Conservation (phyloP, 441 rosid species). For the Gossypium armourianum region DNA sequence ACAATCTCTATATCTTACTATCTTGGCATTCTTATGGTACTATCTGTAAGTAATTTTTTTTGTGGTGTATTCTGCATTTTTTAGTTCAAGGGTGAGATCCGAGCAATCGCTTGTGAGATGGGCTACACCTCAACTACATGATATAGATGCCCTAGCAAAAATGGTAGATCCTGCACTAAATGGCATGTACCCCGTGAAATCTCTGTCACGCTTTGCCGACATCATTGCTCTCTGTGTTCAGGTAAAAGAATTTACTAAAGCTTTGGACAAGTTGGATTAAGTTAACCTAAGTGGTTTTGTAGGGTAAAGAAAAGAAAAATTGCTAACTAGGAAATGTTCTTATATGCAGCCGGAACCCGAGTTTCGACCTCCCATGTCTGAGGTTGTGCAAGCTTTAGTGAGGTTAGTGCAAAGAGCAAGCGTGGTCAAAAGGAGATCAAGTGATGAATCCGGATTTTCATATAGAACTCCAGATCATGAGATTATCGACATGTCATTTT, state of each 20-base stretch:
- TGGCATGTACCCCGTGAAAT: constrained; percentile 94
- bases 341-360: constrained; percentile 73
- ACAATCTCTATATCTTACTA: not conserved
- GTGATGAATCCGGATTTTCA: constrained; percentile 78
- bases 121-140: constrained; percentile 92
- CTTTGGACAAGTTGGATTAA: not conserved
- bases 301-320: not conserved
- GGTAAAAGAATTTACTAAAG: constrained; percentile 30
- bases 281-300: not conserved
- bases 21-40: not conserved
- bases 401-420: constrained; percentile 85
- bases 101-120: constrained; percentile 95
- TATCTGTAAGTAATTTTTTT: not conserved
- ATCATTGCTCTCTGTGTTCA: constrained; percentile 89
- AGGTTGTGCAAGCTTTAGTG: constrained; percentile 87
- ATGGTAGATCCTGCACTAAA: constrained; percentile 89
- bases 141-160: constrained; percentile 82
- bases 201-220: constrained; percentile 88
- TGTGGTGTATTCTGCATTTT: not conserved
- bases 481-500: constrained; percentile 41
- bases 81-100: constrained; percentile 64
- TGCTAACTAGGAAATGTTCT: not conserved
- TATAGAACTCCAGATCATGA: constrained; percentile 81
- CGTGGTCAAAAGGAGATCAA: constrained; percentile 60
- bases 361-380: constrained; percentile 96